Base-by-base conservation (phyloP, 139 green algal species). In the Microglena sp. region DNA sequence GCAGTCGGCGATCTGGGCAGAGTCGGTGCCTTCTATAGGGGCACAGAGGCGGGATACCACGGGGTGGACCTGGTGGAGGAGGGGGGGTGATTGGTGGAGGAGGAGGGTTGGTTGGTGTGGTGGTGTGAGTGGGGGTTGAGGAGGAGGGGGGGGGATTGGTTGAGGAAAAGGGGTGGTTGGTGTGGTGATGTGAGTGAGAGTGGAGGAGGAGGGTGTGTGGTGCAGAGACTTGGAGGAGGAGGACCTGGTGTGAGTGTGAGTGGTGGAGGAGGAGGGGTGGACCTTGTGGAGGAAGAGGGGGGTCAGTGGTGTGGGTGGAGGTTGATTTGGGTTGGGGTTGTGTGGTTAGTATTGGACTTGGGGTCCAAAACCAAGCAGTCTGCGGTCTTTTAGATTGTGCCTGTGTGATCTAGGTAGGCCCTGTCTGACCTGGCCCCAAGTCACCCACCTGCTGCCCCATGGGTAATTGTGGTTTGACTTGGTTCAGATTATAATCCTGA, bases 11-110 rank as follows among this genome's bases (percentile, higher is more conserved):
- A 99, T 74, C 32, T 80, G 82, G 1, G 78, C 88, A 0, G 78
- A 67, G 43, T 97, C 86, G 5, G 93, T 97, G 54, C 92, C 94
- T 66, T 98, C 90, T 4, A 99, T 95, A 22, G 82, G 78, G 2
- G 79, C 80, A 63, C 85, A 92, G 64, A 99, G 77, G 18, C 93
- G 85, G 0, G 80, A 85, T 32, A 99, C 89, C 50, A 98, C 90
- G 0, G 93, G 93, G 66, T 96, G 90, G 21, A 97, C 77, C 86
- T 96, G 40, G 15, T 11, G 40, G 40, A 18, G 18, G 40, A 50
- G 40, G 40, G 40, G 18, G 40, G 40, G 40, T 24, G 40, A 50
- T 11, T 50, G 40, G 11, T 11, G 15, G 40, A 50, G 11, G 40
- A 50, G 40, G 55, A 18, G 8, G 59, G 32, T 18, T 11, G 33